Percentiles rank a stretch among this genome's conserved stretches.
These are phyloP conservation scores for Brettanomyces anomalus DNA, from an alignment of 805 yeast genomes.

Conservation along the genomic window DNA sequence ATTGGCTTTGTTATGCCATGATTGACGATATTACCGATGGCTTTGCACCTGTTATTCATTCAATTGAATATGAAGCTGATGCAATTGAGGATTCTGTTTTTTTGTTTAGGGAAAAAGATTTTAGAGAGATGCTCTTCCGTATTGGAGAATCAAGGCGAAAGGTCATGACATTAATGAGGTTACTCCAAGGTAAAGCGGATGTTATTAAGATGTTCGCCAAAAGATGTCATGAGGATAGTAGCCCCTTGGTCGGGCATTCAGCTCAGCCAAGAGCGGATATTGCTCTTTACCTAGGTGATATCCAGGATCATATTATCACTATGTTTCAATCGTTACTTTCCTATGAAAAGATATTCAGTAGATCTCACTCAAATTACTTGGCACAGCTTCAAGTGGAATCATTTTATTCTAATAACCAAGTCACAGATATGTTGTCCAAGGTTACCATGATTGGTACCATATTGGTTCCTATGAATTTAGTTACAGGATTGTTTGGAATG, in stretches of 20 bases:
- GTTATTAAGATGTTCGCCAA: slow-evolving; percentile 95
- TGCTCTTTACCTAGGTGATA: slow-evolving; percentile 88
- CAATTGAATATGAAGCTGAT: slow-evolving; percentile 73
- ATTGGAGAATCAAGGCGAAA: slow-evolving; percentile 87
- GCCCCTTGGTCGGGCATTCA: slow-evolving; percentile 8
- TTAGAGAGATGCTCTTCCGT: slow-evolving; percentile 64
- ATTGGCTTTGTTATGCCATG: slow-evolving; percentile 75
- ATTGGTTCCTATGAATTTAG: slow-evolving; percentile 78
- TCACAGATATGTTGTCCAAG: slow-evolving; percentile 79
- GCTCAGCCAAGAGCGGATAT: slow-evolving; percentile 81
- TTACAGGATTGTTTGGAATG: slow-evolving; percentile 95
- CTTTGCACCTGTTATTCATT: slow-evolving; percentile 72
- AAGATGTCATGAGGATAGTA: slow-evolving; percentile 73
- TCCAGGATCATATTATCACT: slow-evolving; percentile 93
- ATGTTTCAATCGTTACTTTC: slow-evolving; percentile 88
- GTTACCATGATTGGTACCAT: slow-evolving; percentile 88
- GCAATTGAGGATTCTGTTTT: slow-evolving; percentile 82
- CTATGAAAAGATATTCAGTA: slow-evolving; percentile 86
- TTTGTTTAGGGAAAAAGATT: slow-evolving; percentile 65
- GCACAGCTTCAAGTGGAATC: slow-evolving; percentile 94
- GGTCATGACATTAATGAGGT: slow-evolving; percentile 86
- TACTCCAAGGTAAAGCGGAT: slow-evolving; percentile 89
- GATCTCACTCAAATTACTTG: slow-evolving; percentile 86
- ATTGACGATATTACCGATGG: slow-evolving; percentile 83
- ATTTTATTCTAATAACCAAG: slow-evolving; percentile 74